Conservation (phyloP, 2,329 filamentous ascomycete genomes). For the Pseudogymnoascus sp. region DNA sequence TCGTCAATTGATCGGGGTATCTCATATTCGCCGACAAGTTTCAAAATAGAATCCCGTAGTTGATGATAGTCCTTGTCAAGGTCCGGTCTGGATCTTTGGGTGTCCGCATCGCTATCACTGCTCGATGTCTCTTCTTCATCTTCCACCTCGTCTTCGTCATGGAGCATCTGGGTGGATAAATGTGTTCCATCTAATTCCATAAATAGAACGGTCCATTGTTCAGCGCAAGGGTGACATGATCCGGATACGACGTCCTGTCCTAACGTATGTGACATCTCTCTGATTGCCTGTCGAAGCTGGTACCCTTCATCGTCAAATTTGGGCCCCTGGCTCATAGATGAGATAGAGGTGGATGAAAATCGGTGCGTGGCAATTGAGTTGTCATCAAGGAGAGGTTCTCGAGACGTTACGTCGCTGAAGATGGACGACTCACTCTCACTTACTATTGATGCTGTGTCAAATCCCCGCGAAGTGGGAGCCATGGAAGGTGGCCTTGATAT, state of each 20-base stretch:
- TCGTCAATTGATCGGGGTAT: slow-evolving; percentile 61
- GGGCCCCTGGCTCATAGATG: slow-evolving; percentile 38
- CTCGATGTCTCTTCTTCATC: slow-evolving; percentile 59
- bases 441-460: slow-evolving; percentile 62
- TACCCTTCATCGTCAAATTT: slow-evolving; percentile 58
- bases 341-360: slow-evolving; percentile 43
- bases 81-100: slow-evolving; percentile 50
- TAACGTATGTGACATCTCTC: slow-evolving; percentile 62
- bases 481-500: slow-evolving; percentile 41
- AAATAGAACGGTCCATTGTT: slow-evolving; percentile 77
- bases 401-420: slow-evolving; percentile 61
- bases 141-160: slow-evolving; percentile 58
- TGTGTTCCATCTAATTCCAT: slow-evolving; percentile 65
- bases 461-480: slow-evolving; percentile 43
- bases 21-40: slow-evolving; percentile 75
- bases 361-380: slow-evolving; percentile 42
- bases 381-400: slow-evolving; percentile 55
- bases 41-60: slow-evolving; percentile 71
- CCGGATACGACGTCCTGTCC: slow-evolving; percentile 59
- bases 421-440: slow-evolving; percentile 68
- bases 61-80: slow-evolving; percentile 75
- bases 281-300: slow-evolving; percentile 58
- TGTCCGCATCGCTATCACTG: slow-evolving; percentile 53
- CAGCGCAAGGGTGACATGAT: slow-evolving; percentile 69
- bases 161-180: slow-evolving; percentile 65